Base-by-base conservation (phyloP, 2,329 filamentous ascomycete species). In the Fusarium pseudograminearum region DNA sequence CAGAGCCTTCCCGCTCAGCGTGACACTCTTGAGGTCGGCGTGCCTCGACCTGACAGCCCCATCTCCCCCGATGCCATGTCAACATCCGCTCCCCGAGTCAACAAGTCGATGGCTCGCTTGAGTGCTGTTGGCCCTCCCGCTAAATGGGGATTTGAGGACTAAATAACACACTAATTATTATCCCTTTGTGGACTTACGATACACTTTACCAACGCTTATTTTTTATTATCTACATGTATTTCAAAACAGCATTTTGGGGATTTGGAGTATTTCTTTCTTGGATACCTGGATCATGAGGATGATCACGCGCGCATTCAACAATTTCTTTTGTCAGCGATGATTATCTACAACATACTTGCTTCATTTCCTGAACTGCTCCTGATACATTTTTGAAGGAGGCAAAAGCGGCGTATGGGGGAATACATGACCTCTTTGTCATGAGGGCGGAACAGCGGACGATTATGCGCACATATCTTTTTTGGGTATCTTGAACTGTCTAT, bases 1-100 rank as follows among this genome's bases (percentile, higher is more conserved):
- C 57, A 50, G 28, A 60, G 57, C 36, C 55, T 54, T 18, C 50
- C 38, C 12, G 24, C 47, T 16, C 45, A 65, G 0, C n/a, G 50
- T n/a, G 56, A 72, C 24, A 59, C 34, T 20, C 47, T 55, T n/a
- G 76, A 72, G 20, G 63, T 71, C 11, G 73, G 74, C n/a, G 53
- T 82, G 8, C 79, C 81, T 8, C 77, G 81, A 24, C 81, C 83
- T 4, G 82, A 84, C 52, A 81, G 80, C 59, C 79, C 79, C 31
- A 78, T 81, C 52, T 81, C 80, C 1, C 77, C 79, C 3, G 74
- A 76, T 16, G 62, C 72, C 1, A 77, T 81, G 40, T 74, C 78
- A 4, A 52, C 70, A 12, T 65, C 69, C 8, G 72, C 73, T 20
- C 72, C 73, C 18, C 65, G 60, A 24, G 67, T 76, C 48, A 76